Conservation (phyloP, 1,284 basidiomycete genomes). For the Cryptococcus jaspeensis region DNA sequence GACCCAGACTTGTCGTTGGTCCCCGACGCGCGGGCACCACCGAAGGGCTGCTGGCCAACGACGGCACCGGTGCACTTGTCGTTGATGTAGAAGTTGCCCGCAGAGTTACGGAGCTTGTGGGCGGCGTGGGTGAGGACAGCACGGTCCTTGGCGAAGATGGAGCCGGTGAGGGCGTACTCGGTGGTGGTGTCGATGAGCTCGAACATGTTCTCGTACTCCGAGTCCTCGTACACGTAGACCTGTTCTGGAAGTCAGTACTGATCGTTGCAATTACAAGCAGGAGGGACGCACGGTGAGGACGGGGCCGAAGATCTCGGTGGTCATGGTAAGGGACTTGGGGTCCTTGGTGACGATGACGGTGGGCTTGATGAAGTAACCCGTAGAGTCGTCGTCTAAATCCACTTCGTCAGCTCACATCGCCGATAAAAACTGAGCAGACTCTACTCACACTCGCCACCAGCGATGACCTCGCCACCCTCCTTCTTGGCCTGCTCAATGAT, state of each 20-base stretch:
- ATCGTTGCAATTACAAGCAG: neutral
- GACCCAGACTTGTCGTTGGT: constrained; percentile 99
- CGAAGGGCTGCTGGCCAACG: constrained; percentile 95
- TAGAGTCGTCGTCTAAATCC: constrained; percentile 66
- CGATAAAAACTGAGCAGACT: neutral
- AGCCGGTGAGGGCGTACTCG: constrained; percentile 84
- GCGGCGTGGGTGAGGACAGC: constrained; percentile 71
- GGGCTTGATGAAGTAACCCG: constrained; percentile 90
- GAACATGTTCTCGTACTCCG: constrained; percentile 78
- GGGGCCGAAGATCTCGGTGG: constrained; percentile 95
- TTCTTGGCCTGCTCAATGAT: constrained; percentile 88
- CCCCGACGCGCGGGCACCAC: constrained; percentile 86
- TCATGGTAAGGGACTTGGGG: constrained; percentile 86
- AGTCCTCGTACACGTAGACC: constrained; percentile 82
- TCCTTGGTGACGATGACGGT: constrained; percentile 94
- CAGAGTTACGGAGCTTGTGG: constrained; percentile 74
- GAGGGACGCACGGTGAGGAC: constrained; percentile 74
- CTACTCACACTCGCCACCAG: constrained; percentile 67
- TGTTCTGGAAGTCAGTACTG: constrained; percentile 31
- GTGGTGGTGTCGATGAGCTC: constrained; percentile 85
- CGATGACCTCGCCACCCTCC: constrained; percentile 81
- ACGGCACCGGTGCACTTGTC: constrained; percentile 90
- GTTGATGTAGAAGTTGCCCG: constrained; percentile 82
- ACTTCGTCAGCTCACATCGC: neutral
- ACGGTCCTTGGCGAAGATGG: constrained; percentile 81